Evolutionary conservation across 805 yeast genomes (phyloP).

Genomic region (Barnettozyma sucrosica): DNA sequence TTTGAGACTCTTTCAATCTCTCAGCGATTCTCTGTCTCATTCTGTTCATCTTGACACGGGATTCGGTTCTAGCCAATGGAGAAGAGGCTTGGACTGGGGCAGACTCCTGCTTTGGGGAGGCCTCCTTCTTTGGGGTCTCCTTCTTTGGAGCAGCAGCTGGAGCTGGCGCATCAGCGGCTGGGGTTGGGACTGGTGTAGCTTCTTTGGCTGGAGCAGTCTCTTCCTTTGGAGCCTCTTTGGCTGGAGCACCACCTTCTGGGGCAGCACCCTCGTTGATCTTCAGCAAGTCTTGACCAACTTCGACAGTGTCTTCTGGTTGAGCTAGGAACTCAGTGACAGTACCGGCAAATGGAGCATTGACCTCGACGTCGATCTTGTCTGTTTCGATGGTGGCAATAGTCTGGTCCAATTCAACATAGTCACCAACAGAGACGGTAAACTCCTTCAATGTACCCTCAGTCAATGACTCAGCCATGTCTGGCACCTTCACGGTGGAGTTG

Average conservation of each 20-base stretch:
- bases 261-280: conserved; percentile 76
- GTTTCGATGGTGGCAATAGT: conserved; percentile 95
- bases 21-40: conserved; percentile 98
- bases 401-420: conserved; percentile 80
- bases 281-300: conserved; percentile 89
- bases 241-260: conserved; percentile 50
- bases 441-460: conserved; percentile 90
- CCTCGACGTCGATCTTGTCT: conserved; percentile 96
- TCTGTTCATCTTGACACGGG: conserved; percentile 96
- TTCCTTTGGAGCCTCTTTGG: background rate
- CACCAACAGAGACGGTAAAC: conserved; percentile 74
- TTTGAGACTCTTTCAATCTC: conserved; percentile 98
- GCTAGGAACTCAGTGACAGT: conserved; percentile 80
- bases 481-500: conserved; percentile 61
- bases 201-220: conserved; percentile 19
- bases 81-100: conserved; percentile 30
- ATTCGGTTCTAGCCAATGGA: conserved; percentile 76
- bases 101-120: conserved; percentile 12
- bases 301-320: conserved; percentile 84
- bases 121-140: conserved; percentile 22
- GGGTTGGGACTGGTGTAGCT: conserved; percentile 38
- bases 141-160: conserved; percentile 25
- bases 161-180: conserved; percentile 13
- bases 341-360: conserved; percentile 90
- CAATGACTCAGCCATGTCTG: conserved; percentile 97